These are phyloP conservation scores for Boletus reticuloceps DNA, from an alignment of 768 basidiomycete genomes.

Conservation along the genomic window DNA sequence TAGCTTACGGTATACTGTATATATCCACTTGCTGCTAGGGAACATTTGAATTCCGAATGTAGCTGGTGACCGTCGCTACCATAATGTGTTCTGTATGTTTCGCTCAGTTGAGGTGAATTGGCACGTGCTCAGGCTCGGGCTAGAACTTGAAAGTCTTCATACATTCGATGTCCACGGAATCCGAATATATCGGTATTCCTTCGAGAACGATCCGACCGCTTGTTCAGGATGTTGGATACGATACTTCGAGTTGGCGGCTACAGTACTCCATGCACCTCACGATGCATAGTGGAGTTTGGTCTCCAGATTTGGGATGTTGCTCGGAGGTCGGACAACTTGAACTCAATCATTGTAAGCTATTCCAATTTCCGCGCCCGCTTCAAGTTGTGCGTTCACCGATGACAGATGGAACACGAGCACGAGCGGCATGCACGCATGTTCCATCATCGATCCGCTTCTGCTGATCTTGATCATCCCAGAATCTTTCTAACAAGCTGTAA, in stretches of 20 bases:
- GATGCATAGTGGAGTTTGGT: neutral
- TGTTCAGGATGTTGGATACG: neutral
- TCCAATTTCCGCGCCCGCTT: neutral
- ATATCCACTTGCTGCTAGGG: neutral
- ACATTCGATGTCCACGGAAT: neutral
- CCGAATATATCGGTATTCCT: neutral
- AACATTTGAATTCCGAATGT: neutral
- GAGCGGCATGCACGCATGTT: neutral
- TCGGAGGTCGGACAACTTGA: neutral
- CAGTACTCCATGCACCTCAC: neutral
- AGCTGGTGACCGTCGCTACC: neutral
- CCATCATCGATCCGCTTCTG: constrained; percentile 1
- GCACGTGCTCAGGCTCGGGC: neutral
- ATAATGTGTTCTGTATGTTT: constrained; percentile 1
- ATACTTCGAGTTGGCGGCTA: neutral
- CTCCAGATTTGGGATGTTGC: neutral
- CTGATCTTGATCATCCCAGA: constrained; percentile 3
- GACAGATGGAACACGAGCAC: neutral
- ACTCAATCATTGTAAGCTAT: neutral
- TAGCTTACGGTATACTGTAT: neutral
- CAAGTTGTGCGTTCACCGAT: neutral
- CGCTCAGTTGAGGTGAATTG: constrained; percentile 14
- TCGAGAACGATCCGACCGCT: neutral
- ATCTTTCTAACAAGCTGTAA: neutral
- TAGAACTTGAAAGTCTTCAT: neutral